Percentiles rank a stretch among this genome's conserved stretches.
These are phyloP conservation scores for Moesziomyces antarcticus DNA, from an alignment of 1,284 basidiomycete species.

Conservation along the genomic window DNA sequence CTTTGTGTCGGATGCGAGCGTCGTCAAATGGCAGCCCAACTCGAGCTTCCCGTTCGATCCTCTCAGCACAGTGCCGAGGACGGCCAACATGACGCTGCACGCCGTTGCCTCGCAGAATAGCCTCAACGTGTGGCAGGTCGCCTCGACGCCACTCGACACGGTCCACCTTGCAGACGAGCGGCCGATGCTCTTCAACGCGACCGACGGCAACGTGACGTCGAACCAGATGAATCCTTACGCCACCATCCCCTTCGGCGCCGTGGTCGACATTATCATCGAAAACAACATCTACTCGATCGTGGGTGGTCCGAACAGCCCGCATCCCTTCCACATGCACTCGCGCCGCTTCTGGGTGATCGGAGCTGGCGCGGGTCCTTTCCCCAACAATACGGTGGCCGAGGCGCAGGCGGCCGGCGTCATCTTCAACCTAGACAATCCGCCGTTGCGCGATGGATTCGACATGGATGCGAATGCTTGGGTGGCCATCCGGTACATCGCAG, in stretches of 20 bases:
- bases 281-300: constrained; percentile 54
- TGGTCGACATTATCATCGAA: constrained; percentile 49
- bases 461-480: constrained; percentile 50
- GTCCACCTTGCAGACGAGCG: constrained; percentile 39
- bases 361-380: constrained; percentile 34
- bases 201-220: constrained; percentile 24
- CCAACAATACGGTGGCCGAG: constrained; percentile 35
- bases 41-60: constrained; percentile 32
- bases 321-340: constrained; percentile 55
- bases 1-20: constrained; percentile 19
- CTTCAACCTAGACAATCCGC: constrained; percentile 45
- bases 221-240: constrained; percentile 45
- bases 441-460: constrained; percentile 51
- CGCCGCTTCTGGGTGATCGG: constrained; percentile 53
- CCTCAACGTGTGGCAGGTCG: constrained; percentile 54
- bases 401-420: constrained; percentile 22
- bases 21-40: constrained; percentile 47
- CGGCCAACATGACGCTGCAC: constrained; percentile 48
- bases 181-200: constrained; percentile 48
- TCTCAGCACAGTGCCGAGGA: constrained; percentile 18
- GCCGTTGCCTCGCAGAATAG: constrained; percentile 50
- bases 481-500: constrained; percentile 45
- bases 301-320: constrained; percentile 48
- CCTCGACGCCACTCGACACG: constrained; percentile 42
- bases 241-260: constrained; percentile 34